Base-by-base conservation (phyloP, 108 stramenopile species). In the Pseudonitzschia pungens region DNA sequence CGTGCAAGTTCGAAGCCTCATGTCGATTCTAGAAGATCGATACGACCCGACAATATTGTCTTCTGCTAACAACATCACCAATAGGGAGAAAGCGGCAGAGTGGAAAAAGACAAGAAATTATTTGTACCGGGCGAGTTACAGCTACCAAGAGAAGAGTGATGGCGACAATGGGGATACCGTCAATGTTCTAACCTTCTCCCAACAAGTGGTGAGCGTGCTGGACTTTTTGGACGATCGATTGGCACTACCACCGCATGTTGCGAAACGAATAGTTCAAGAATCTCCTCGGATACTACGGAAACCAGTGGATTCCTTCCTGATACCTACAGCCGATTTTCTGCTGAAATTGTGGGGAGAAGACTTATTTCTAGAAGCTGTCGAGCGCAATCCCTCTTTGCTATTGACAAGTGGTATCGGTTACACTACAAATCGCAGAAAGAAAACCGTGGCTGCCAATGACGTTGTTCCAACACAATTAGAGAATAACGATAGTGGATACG, bases 291-390 rank as follows among this genome's bases (percentile, higher is more conserved):
- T 94, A 20, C 65, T 94, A 12, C 79, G 89, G 8, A 83, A 86
- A 68, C 48, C 81, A 53, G 83, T 89, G 15, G 76, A 82, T 18
- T 78, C 72, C 50, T 72, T 75, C 70, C 53, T 92, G 28, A 48
- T 77, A 50, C 92, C 92, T 14, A 94, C 92, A 2, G 77, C 83
- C 3, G 77, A 87, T 27, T 94, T 94, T 80, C 65, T 94, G 36
- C 50, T 78, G 60, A 65, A 73, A 2, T 62, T 94, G 40, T 94
- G 91, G 64, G 90, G 84, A 29, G 52, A 58, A 21, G 82, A 80
- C 11, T 79, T 91, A 68, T 80, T 90, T 43, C 54, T 80, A n/a
- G 41, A 75, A 65, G 91, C 92, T 1, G 77, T 94, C 50, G 32
- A 55, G 48, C 85, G 93, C 42, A 94, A 92, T 77, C 88, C 91